Evolutionary conservation across 371 early-diverging fungal genomes (phyloP), one percentile per base, ranked within the genome.

Genomic region (Conidiobolus incongruus): DNA sequence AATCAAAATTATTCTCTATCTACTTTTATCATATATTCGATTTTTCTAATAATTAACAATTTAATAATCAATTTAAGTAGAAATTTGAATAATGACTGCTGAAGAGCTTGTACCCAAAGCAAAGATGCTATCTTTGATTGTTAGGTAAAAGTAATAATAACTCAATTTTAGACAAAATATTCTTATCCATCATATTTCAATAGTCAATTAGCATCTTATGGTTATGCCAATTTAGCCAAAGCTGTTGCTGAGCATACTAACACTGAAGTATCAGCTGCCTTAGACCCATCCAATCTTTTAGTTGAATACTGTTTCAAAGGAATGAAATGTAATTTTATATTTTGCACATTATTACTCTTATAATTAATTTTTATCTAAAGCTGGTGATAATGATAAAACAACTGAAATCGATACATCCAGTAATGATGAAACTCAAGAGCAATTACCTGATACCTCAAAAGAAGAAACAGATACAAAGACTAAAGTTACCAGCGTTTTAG

Each of bases 121-220:
- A 1, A 19, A 37, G 37, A 16, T 37, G 10, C 21, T 37, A 4
- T 10, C 37, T 11, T 19, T 37, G 2, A 37, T 37, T 37, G 21
- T 37, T 22, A 37, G 21, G 37, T 37, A 37, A 32, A 21, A 5
- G 6, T 23, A 19, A 38, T 11, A 6, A 13, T 17, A 5, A 34
- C 12, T 3, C 34, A 5, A 28, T 4, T 19, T 19, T 35, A 8
- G 35, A 13, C 7, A 10, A 40, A 40, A 6, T n/a, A 30, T 16
- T n/a, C 17, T 24, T 29, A 16, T 23, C n/a, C n/a, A n/a, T n/a
- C 13, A n/a, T 40, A 38, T 26, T 10, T 30, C 7, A 24, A 15
- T 45, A 75, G 75, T 38, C 75, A 75, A 57, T 60, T 75, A 24
- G 58, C 70, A 35, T 68, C 67, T 3, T 72, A 69, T 52, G 75